These are phyloP conservation scores for Ustulina deusta DNA, from an alignment of 2,329 filamentous ascomycete genomes.

Conservation along the genomic window DNA sequence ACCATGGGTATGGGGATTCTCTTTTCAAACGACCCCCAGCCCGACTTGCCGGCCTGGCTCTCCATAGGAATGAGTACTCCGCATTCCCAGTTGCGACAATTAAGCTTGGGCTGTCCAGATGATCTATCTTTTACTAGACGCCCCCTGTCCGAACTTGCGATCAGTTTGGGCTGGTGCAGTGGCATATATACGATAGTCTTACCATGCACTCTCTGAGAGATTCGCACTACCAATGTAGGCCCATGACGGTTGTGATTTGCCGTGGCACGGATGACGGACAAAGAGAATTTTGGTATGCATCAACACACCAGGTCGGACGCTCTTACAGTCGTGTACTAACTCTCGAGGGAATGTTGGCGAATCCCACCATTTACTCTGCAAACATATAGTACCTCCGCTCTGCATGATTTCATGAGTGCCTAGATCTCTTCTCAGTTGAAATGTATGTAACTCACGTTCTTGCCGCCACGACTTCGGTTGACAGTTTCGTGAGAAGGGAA, in stretches of 20 bases:
- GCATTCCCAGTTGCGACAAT: constrained; percentile 94
- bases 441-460: constrained; percentile 58
- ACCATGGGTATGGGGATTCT: constrained; percentile 59
- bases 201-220: constrained; percentile 93
- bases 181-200: constrained; percentile 52
- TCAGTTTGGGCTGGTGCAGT: constrained; percentile 31
- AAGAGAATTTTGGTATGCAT: constrained; percentile 88
- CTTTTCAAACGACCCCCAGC: constrained; percentile 50
- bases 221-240: constrained; percentile 93
- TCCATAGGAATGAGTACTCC: constrained; percentile 80
- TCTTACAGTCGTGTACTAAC: constrained; percentile 81
- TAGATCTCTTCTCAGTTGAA: neutral
- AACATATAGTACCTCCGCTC: constrained; percentile 85
- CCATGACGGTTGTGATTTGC: constrained; percentile 66
- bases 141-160: constrained; percentile 68
- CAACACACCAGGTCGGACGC: constrained; percentile 75
- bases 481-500: constrained; percentile 84
- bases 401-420: constrained; percentile 49
- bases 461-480: constrained; percentile 71
- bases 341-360: constrained; percentile 75
- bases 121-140: constrained; percentile 76
- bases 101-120: constrained; percentile 78
- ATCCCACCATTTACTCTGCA: constrained; percentile 79
- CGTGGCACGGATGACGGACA: constrained; percentile 53
- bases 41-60: constrained; percentile 37